Evolutionary conservation across 139 green algal species (phyloP), one percentile per base, ranked within the genome.

Genomic region (Volvox africanus): DNA sequence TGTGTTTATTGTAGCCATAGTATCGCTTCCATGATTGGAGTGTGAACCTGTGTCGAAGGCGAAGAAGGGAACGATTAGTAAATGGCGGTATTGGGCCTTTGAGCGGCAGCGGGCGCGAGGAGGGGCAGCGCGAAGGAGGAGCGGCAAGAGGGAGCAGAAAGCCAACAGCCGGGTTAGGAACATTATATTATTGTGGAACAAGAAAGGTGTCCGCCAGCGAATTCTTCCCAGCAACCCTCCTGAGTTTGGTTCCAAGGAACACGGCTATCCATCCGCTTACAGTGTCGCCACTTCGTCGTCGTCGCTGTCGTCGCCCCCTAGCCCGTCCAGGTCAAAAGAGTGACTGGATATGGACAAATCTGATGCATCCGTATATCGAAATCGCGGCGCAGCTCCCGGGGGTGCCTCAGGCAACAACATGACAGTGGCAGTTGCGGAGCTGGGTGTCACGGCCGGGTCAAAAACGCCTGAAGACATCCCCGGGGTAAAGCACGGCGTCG

Each of bases 1-100:
- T 90, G 26, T 76, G 65, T 55, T 83, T 83, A 75, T 90, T 90
- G 86, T 90, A 90, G 86, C 20, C 21, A 69, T 84, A 90, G 73
- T 65, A 90, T 2, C 86, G 86, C 86, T 90, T 90, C 86, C 86
- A 90, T n/a, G 71, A 50, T 14, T 81, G 44, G 14, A 90, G 20
- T 0, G 86, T 73, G 73, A 90, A 90, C n/a, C 86, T 90, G 73
- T 55, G 44, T 9, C 44, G 44, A 55, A n/a, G n/a, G 44, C 44
- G 44, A 9, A 9, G 44, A 55, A 55, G 44, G 44, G 44, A 55
- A 55, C 44, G 44, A 55, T 55, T 55, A 55, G 44, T 9, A 9
- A 55, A 55, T 55, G 44, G 44, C 44, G 44, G 44, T 9, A 55
- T 55, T 55, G 44, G 44, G 44, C 44, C 44, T 5, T 55, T 14